Conservation (phyloP, 148 eudicot genomes). For the Linanthus parryae region DNA sequence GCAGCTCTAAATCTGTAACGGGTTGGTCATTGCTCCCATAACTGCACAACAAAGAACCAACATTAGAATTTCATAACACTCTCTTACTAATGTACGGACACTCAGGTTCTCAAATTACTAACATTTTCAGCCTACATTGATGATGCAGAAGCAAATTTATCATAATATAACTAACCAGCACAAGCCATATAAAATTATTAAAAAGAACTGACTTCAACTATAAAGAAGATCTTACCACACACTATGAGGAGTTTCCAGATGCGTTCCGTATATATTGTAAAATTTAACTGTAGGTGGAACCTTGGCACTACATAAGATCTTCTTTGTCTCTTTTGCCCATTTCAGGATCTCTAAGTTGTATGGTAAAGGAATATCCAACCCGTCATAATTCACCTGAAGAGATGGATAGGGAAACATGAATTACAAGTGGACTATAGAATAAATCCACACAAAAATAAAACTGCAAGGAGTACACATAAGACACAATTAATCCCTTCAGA, state of each 20-base stretch:
- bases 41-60: slow-evolving; percentile 39
- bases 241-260: slow-evolving; percentile 83
- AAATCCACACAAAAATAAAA: neutral
- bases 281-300: slow-evolving; percentile 76
- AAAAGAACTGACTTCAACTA: too few species aligned
- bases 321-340: slow-evolving; percentile 87
- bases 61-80: slow-evolving; percentile 1
- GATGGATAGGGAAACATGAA: too few species aligned
- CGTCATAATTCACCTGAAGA: slow-evolving; percentile 59
- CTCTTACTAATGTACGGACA: neutral
- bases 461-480: too few species aligned
- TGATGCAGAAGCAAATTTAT: neutral
- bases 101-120: neutral
- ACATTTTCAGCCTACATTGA: neutral
- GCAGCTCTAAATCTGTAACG: slow-evolving; percentile 48
- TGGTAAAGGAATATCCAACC: slow-evolving; percentile 68
- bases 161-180: too few species aligned
- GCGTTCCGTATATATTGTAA: slow-evolving; percentile 91
- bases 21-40: slow-evolving; percentile 80
- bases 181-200: too few species aligned
- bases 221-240: slow-evolving; percentile 62
- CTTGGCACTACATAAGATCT: slow-evolving; percentile 52
- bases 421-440: neutral
- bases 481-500: too few species aligned
- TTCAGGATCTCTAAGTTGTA: slow-evolving; percentile 67